Conservation (phyloP, 345 rosid genomes). For the Acer negundo region DNA sequence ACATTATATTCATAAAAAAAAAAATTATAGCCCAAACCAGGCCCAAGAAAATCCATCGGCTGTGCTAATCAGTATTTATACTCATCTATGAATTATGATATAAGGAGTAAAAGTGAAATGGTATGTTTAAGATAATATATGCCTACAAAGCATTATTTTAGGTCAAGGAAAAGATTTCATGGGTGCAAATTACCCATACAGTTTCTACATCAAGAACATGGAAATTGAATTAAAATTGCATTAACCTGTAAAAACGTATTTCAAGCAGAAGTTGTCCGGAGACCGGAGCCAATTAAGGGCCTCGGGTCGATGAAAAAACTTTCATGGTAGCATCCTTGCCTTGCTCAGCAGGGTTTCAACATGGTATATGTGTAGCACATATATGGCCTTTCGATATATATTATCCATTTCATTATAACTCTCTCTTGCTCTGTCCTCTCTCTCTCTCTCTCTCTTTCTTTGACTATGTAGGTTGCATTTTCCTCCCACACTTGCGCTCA, state of each 20-base stretch:
- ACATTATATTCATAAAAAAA: background rate
- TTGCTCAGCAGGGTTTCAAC: constrained; percentile 11
- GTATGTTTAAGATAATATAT: background rate
- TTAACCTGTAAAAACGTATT: constrained; percentile 15
- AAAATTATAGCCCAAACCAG: background rate
- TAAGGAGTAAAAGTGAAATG: too few relatives aligned
- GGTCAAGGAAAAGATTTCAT: background rate
- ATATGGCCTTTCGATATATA: background rate
- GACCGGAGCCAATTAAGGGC: constrained; percentile 15
- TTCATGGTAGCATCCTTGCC: constrained; percentile 13
- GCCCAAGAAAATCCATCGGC: background rate
- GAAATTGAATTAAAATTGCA: background rate
- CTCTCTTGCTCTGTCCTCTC: background rate
- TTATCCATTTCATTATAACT: constrained; percentile 16
- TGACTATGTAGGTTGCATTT: constrained; percentile 11
- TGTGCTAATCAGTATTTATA: too few relatives aligned
- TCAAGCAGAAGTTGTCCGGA: constrained; percentile 20
- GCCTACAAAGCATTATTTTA: background rate
- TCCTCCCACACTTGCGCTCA: background rate
- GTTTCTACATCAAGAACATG: constrained; percentile 1
- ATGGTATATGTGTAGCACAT: constrained; percentile 5
- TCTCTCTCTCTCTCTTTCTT: background rate
- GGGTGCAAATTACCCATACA: constrained; percentile 9
- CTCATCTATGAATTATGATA: too few relatives aligned
- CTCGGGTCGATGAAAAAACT: constrained; percentile 23